Conservation (phyloP, 306 rosid species). For the Urtica urens region DNA sequence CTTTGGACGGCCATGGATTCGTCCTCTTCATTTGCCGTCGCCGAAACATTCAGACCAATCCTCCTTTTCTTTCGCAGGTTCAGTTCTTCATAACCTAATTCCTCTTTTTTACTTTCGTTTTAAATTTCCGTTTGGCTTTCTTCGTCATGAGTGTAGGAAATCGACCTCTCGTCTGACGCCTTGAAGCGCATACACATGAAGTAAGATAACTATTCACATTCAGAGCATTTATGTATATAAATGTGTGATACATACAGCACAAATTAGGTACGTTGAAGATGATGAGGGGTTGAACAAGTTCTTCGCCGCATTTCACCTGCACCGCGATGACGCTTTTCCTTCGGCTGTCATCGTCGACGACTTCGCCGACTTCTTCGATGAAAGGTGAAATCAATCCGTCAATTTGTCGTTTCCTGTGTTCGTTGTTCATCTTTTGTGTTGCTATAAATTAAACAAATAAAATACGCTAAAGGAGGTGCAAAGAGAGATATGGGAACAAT, state of each 20-base stretch:
- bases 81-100: background rate
- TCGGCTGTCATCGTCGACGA: conserved; percentile 61
- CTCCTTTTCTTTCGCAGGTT: conserved; percentile 86
- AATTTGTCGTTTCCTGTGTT: background rate
- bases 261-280: conserved; percentile 71
- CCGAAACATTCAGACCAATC: conserved; percentile 44
- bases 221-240: background rate
- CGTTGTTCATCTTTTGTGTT: background rate
- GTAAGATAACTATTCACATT: conserved; percentile 21
- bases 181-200: conserved; percentile 67
- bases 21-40: conserved; percentile 69
- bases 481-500: conserved; percentile 41
- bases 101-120: background rate
- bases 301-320: conserved; percentile 83
- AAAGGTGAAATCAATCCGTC: conserved; percentile 27
- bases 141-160: conserved; percentile 33
- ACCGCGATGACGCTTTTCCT: conserved; percentile 50
- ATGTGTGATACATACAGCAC: background rate
- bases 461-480: conserved; percentile 45
- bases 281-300: conserved; percentile 67
- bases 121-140: background rate
- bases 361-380: conserved; percentile 65
- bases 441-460: background rate
- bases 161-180: conserved; percentile 46
- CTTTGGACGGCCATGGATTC: conserved; percentile 11